Base-by-base conservation (phyloP, 1,284 basidiomycete species). In the Cryptococcus sp. region DNA sequence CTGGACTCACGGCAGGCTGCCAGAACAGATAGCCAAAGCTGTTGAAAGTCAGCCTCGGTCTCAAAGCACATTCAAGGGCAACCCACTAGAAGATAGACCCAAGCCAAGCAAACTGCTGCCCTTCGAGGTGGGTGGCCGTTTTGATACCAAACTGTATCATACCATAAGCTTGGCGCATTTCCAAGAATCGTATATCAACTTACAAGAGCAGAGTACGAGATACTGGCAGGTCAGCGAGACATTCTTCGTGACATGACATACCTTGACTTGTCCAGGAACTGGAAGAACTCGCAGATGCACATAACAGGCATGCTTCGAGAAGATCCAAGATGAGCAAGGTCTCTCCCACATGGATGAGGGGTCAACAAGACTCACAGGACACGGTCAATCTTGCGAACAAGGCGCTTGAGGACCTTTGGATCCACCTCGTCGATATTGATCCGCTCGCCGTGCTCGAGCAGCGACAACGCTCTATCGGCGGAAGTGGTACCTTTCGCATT, bases 31-130 rank as follows among this genome's bases (percentile, higher is more conserved):
- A 53, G 5, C 52, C 57, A 40, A 60, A 54, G 23, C 54, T 56
- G 23, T 35, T 25, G 23, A 17, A 52, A 7, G 45, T 27, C 16
- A 47, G 41, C 5, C 3, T 38, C 15, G 19, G 3, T 13, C 19
- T 40, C 17, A n/a, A 27, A 11, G 20, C 5, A 42, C 19, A n/a
- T 15, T 10, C 1, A 23, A 25, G 8, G 39, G 5, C n/a, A n/a
- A 25, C 41, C 47, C 7, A 53, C 56, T 57, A 40, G 38, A 53
- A 53, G 20, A 53, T 44, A 3, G 31, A 40, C 41, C 58, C 58
- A 4, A 60, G 45, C 58, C 58, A 60, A 7, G 58, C 57, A 22
- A 57, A 60, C 23, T 60, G 44, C 39, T 60, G 58, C 1, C 57
- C 57, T 23, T 45, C 47, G 38, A 59, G 53, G 27, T 53, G 20